Conservation (phyloP, 2,329 filamentous ascomycete genomes). For the Alternaria atra region DNA sequence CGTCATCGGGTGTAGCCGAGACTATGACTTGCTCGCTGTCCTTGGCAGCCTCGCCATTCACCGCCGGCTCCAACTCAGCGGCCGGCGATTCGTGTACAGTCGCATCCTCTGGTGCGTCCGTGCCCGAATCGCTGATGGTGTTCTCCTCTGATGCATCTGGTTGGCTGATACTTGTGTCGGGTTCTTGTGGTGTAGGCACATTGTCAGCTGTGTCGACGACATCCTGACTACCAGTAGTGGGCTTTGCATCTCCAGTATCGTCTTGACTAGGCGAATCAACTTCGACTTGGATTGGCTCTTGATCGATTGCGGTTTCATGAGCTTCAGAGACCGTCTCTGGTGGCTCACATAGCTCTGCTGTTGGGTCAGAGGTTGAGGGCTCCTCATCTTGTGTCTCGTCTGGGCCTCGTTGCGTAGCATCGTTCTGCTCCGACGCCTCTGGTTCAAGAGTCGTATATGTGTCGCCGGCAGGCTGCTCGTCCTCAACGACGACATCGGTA, state of each 20-base stretch:
- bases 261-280: background rate
- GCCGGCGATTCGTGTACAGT: slow-evolving; percentile 2
- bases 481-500: background rate
- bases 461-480: background rate
- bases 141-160: background rate
- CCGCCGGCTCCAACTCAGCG: slow-evolving; percentile 2
- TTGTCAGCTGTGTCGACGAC: background rate
- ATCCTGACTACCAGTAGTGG: background rate
- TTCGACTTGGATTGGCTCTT: background rate
- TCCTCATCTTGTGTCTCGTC: background rate
- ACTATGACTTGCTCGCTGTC: slow-evolving; percentile 9
- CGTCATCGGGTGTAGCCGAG: slow-evolving; percentile 11
- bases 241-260: background rate
- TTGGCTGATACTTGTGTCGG: background rate
- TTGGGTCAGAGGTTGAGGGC: background rate
- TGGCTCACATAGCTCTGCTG: background rate
- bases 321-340: background rate
- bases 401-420: background rate
- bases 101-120: slow-evolving; percentile 8
- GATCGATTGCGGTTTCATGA: background rate
- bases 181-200: background rate
- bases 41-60: slow-evolving; percentile 5
- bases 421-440: background rate
- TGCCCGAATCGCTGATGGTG: background rate
- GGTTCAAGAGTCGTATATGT: background rate